Evolutionary conservation across 2,329 filamentous ascomycete species (phyloP), one percentile per base, ranked within the genome.

Genomic region (Colletotrichum falcatum): DNA sequence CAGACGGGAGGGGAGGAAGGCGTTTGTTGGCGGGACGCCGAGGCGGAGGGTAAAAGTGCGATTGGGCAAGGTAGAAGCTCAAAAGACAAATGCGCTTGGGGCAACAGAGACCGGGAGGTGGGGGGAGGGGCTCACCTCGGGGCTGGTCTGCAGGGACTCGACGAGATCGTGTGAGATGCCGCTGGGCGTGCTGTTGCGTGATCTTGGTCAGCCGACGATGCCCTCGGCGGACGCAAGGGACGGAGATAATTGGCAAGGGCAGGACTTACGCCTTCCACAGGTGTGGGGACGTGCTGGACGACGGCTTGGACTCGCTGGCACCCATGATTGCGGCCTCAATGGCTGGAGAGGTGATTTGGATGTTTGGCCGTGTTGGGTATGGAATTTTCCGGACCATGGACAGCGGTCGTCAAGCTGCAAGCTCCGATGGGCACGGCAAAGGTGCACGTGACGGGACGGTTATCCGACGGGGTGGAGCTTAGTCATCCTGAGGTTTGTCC

Each of bases 81-180:
- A 12, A 2, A 23, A 18, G 8, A 11, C 20, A 8, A 44, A 16
- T 6, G 30, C 30, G 4, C 16, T 58, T 14, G 67, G 30, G n/a
- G 18, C 9, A 5, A 8, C 18, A 14, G 37, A 23, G 4, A 48
- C 26, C 7, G 5, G 1, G 5, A n/a, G 37, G 37, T 2, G 11
- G 1, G 39, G 39, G 39, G 6, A 18, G 39, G 39, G 16, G 42
- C 20, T n/a, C 88, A 97, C 95, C 90, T 98, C 94, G 76, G 92
- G 88, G 84, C 90, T 97, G 72, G 90, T 89, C 81, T 97, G 94
- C 72, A 98, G 87, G 72, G 91, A 90, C 77, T 97, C 91, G 77
- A 97, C 87, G 77, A 98, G 86, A 78, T 93, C 91, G 78, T 93
- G 90, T 74, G 94, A 97, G 81, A 97, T 80, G 76, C 86, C 84